Percentiles rank a stretch among this genome's conserved stretches.
Evolutionary conservation across 176 grass and related monocot genomes (phyloP).

Genomic region (Ananas comosus): DNA sequence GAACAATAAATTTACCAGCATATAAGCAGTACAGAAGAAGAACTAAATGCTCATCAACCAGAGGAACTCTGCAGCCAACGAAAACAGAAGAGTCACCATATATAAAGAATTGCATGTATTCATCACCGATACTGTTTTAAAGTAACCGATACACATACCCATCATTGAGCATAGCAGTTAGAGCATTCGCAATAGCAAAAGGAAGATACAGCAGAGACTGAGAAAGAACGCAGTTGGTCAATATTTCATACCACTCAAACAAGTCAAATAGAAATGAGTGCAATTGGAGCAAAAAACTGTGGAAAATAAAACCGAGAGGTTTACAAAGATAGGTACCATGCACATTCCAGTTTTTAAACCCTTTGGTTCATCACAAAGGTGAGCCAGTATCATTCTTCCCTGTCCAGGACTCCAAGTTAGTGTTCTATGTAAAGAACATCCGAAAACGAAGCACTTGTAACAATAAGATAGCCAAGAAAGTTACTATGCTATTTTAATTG

Average conservation of each 20-base stretch:
- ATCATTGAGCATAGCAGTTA: slow-evolving; percentile 71
- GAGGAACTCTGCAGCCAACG: slow-evolving; percentile 43
- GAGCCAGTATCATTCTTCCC: slow-evolving; percentile 98
- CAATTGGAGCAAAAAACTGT: not conserved
- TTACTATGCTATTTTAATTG: not conserved
- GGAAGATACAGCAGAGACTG: slow-evolving; percentile 86
- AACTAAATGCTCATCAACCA: slow-evolving; percentile 70
- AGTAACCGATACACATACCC: slow-evolving; percentile 39
- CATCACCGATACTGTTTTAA: not conserved
- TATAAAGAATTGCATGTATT: slow-evolving; percentile 11
- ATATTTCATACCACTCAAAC: slow-evolving; percentile 14
- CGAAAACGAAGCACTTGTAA: too few species aligned
- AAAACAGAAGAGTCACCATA: slow-evolving; percentile 8
- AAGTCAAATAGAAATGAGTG: not conserved
- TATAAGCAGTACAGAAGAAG: slow-evolving; percentile 60
- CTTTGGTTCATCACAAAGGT: slow-evolving; percentile 86
- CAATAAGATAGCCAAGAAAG: not conserved
- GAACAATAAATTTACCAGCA: slow-evolving; percentile 35
- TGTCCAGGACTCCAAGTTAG: slow-evolving; percentile 24
- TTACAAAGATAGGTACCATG: slow-evolving; percentile 39
- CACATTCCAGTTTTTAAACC: slow-evolving; percentile 98
- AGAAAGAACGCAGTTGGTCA: slow-evolving; percentile 3
- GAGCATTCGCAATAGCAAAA: slow-evolving; percentile 85
- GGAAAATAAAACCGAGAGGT: slow-evolving; percentile 12
- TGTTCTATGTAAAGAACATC: not conserved